Percentiles rank a stretch among this genome's conserved stretches.
Conservation (phyloP, 163 green algal species). For the Botryococcus braunii region DNA sequence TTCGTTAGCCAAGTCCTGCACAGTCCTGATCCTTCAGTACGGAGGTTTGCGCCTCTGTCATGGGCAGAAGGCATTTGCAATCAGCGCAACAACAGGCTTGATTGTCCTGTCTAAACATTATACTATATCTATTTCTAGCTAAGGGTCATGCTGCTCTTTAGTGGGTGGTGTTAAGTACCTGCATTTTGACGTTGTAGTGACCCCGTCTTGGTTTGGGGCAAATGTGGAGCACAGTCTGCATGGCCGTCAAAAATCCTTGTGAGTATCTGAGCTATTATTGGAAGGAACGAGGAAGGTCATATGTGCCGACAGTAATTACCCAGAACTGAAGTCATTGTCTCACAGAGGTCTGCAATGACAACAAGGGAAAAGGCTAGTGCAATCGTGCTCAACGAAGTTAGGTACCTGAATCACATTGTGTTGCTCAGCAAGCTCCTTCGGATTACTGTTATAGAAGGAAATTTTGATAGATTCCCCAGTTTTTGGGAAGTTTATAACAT, state of each 20-base stretch:
- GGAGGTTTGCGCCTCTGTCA: background rate
- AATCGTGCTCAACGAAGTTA: slow-evolving; percentile 23
- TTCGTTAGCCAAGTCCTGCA: slow-evolving; percentile 3
- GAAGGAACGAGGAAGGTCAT: background rate
- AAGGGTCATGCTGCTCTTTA: background rate
- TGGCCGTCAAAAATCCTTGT: slow-evolving; percentile 7
- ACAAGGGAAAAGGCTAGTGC: slow-evolving; percentile 26
- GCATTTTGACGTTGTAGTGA: background rate
- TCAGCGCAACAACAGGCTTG: background rate
- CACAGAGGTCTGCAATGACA: slow-evolving; percentile 14
- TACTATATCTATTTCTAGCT: background rate
- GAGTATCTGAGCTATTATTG: slow-evolving; percentile 4
- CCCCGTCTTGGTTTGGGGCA: background rate
- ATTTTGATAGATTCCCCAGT: slow-evolving; percentile 37
- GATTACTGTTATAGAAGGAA: slow-evolving; percentile 50
- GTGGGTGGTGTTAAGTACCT: background rate
- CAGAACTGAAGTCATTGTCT: no score
- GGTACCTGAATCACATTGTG: slow-evolving; percentile 31
- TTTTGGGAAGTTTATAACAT: slow-evolving; percentile 37
- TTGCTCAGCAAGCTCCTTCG: slow-evolving; percentile 29
- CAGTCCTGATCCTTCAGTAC: background rate
- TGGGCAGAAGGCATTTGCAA: background rate
- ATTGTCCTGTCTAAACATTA: background rate
- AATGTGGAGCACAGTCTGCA: background rate
- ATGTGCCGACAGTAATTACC: no score